A percentile compares a stretch with the other conserved stretches of the same genome.
phyloP scores from a whole-genome alignment of 208 protist species.

The Leishmania tropica region DNA sequence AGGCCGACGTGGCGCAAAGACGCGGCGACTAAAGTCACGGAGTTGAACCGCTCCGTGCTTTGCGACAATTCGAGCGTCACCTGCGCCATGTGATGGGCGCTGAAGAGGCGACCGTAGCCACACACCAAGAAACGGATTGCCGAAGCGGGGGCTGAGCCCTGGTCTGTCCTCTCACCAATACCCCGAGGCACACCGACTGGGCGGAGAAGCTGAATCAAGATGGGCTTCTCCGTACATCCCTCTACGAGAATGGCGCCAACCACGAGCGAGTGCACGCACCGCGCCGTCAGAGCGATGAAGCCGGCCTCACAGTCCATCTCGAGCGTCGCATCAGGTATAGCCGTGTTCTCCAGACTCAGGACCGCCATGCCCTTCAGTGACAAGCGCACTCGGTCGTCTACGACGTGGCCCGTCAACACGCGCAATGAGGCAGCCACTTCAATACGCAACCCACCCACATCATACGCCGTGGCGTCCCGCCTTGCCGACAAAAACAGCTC shows the following conservation, averaged over 20 bases:
- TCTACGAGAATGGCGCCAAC: slow-evolving; percentile 17
- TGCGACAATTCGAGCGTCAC: slow-evolving; percentile 28
- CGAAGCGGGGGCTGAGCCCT: background rate
- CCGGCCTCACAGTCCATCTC: slow-evolving; percentile 6
- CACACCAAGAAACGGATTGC: slow-evolving; percentile 11
- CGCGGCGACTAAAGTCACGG: slow-evolving; percentile 16
- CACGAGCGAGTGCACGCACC: slow-evolving; percentile 13
- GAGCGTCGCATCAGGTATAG: slow-evolving; percentile 19
- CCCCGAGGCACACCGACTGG: background rate
- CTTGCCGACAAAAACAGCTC: background rate
- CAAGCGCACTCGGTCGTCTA: background rate
- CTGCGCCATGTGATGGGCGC: background rate
- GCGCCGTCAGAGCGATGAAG: slow-evolving; percentile 8
- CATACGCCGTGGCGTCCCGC: background rate
- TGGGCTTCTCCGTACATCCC: slow-evolving; percentile 11
- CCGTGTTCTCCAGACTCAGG: slow-evolving; percentile 25
- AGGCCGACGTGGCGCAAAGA: slow-evolving; percentile 18
- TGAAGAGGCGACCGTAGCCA: slow-evolving; percentile 14
- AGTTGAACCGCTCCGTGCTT: slow-evolving; percentile 2
- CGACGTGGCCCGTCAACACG: background rate
- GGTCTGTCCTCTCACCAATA: too few relatives aligned
- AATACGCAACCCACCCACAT: slow-evolving; percentile 13
- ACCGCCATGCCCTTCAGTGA: slow-evolving; percentile 17
- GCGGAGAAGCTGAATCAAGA: slow-evolving; percentile 15
- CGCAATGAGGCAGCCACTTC: slow-evolving; percentile 13